These are phyloP conservation scores for Amphibolis antarctica DNA, from an alignment of 106 monocot species.

Conservation along the genomic window DNA sequence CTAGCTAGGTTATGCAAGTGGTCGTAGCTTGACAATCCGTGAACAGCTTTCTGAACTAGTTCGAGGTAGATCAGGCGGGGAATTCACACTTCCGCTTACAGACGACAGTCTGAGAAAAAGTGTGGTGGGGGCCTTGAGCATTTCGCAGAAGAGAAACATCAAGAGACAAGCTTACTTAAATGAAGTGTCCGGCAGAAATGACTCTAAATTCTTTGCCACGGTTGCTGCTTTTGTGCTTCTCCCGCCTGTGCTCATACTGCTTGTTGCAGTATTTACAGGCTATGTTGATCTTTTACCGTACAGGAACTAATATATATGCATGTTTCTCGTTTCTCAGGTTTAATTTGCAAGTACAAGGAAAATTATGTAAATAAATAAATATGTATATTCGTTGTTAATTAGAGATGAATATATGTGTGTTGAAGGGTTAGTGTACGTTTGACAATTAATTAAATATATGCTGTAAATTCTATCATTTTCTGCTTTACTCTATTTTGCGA, in stretches of 20 bases:
- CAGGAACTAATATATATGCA: neutral
- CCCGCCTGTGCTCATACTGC: conserved; percentile 60
- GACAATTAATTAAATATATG: too few species aligned
- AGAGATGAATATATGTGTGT: too few species aligned
- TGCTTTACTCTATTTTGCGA: too few species aligned
- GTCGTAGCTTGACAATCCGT: conserved; percentile 35
- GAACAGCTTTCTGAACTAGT: conserved; percentile 59
- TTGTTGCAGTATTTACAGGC: conserved; percentile 58
- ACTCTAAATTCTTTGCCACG: conserved; percentile 67
- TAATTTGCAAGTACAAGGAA: neutral
- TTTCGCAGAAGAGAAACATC: conserved; percentile 93
- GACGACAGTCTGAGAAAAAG: conserved; percentile 54
- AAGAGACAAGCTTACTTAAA: conserved; percentile 74
- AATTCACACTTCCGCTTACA: conserved; percentile 57
- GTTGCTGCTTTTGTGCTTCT: conserved; percentile 79
- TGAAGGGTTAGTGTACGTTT: too few species aligned
- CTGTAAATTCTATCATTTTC: too few species aligned
- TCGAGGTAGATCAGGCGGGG: conserved; percentile 42
- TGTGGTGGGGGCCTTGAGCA: conserved; percentile 24
- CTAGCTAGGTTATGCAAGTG: conserved; percentile 28
- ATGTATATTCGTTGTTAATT: too few species aligned
- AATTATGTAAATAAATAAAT: neutral
- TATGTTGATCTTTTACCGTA: conserved; percentile 81
- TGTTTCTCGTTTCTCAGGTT: neutral
- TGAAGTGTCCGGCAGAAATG: conserved; percentile 60